Conservation (phyloP, 495 filamentous ascomycete species). For the Neurospora sp. region DNA sequence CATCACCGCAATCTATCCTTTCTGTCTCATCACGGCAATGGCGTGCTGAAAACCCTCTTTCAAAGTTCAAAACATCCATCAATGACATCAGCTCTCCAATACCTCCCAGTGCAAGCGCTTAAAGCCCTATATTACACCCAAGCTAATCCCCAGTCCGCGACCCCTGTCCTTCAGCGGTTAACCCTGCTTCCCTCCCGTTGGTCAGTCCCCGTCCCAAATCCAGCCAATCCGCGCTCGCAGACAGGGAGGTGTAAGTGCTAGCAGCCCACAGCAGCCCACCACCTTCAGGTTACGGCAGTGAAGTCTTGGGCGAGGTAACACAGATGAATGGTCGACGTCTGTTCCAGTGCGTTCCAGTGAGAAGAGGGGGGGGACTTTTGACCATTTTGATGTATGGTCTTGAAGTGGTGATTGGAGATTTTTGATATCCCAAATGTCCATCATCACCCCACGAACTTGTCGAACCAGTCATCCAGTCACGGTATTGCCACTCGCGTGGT, state of each 20-base stretch:
- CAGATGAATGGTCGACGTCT: background rate
- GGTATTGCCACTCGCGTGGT: background rate
- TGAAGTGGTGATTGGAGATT: background rate
- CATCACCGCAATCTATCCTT: background rate
- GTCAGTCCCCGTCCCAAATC: background rate
- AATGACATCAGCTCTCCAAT: background rate
- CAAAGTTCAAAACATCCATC: background rate
- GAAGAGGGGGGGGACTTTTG: background rate
- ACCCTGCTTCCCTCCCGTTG: background rate
- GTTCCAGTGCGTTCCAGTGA: background rate
- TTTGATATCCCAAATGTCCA: background rate
- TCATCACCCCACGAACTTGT: background rate
- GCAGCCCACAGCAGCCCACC: background rate
- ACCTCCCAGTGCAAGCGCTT: background rate
- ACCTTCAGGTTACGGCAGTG: background rate
- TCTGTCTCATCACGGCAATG: background rate
- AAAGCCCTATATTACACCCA: background rate
- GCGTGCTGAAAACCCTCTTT: background rate
- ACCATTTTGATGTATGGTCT: background rate
- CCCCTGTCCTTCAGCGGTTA: background rate
- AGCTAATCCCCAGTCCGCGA: background rate
- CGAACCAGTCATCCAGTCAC: background rate
- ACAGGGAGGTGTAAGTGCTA: background rate
- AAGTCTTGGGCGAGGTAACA: background rate
- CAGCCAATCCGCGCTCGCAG: background rate